Evolutionary conservation across 176 grass and related monocot species (phyloP).

Genomic region (Neostapfia colusana): DNA sequence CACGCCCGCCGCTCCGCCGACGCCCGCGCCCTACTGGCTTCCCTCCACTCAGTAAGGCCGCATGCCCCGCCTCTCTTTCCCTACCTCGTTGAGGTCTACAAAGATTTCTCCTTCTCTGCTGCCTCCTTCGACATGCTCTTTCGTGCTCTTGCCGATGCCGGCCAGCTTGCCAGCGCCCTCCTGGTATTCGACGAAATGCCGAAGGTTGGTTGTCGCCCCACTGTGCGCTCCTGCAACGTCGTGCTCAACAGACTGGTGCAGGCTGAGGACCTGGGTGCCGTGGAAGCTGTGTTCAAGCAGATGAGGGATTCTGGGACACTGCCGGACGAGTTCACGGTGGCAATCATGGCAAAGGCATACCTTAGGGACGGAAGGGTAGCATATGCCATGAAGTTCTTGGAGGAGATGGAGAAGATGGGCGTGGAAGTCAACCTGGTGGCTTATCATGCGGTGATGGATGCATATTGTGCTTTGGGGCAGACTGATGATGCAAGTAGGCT

Average conservation of each 20-base stretch:
- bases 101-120: slow-evolving; percentile 72
- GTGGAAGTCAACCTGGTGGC: slow-evolving; percentile 79
- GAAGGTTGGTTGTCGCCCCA: slow-evolving; percentile 60
- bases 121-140: slow-evolving; percentile 82
- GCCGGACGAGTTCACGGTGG: slow-evolving; percentile 68
- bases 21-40: slow-evolving; percentile 51
- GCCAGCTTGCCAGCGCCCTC: slow-evolving; percentile 53
- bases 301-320: slow-evolving; percentile 45
- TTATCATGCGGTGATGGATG: slow-evolving; percentile 71
- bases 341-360: slow-evolving; percentile 78
- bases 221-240: slow-evolving; percentile 73
- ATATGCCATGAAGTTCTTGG: slow-evolving; percentile 47
- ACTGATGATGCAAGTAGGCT: slow-evolving; percentile 52
- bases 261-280: slow-evolving; percentile 38
- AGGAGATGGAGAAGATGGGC: slow-evolving; percentile 65
- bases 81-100: slow-evolving; percentile 62
- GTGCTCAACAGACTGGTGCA: slow-evolving; percentile 70
- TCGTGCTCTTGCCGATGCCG: slow-evolving; percentile 51
- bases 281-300: slow-evolving; percentile 62
- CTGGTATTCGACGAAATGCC: slow-evolving; percentile 86
- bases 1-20: slow-evolving; percentile 55
- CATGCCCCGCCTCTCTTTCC: slow-evolving; percentile 49
- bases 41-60: slow-evolving; percentile 38
- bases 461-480: slow-evolving; percentile 56
- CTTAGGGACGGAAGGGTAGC: slow-evolving; percentile 49